Evolutionary conservation across 257 asterid species (phyloP).

Genomic region (Vinca minor): DNA sequence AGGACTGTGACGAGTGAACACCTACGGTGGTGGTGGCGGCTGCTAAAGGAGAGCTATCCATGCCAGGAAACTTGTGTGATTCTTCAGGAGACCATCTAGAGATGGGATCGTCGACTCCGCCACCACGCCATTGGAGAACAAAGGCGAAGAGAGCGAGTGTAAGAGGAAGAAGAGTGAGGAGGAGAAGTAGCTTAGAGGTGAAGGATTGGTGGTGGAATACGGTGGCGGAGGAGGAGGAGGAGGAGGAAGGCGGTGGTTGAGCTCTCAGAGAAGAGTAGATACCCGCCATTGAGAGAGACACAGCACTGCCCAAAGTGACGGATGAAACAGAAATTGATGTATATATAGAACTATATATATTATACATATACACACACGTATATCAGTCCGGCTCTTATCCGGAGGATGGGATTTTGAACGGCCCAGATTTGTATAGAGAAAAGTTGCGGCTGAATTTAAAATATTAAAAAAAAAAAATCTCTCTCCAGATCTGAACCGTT

Average conservation of each 20-base stretch:
- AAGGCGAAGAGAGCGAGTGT: constrained; percentile 41
- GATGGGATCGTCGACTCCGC: constrained; percentile 42
- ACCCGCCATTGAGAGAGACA: constrained; percentile 35
- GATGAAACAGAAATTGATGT: no score
- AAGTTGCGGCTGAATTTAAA: no score
- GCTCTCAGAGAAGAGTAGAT: constrained; percentile 32
- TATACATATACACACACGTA: no score
- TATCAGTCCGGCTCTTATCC: no score
- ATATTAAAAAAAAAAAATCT: no score
- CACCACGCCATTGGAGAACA: constrained; percentile 49
- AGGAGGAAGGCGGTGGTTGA: constrained; percentile 30
- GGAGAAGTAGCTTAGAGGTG: constrained; percentile 30
- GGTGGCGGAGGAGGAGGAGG: constrained; percentile 23
- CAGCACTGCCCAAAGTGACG: no score
- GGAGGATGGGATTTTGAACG: no score
- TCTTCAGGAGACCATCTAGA: constrained; percentile 41
- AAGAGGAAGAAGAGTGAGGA: constrained; percentile 36
- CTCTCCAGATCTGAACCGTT: no score
- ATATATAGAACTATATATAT: no score
- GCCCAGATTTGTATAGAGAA: no score
- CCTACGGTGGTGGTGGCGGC: constrained; percentile 23
- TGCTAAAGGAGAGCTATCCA: constrained; percentile 32
- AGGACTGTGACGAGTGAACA: constrained; percentile 17
- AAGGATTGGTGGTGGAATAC: constrained; percentile 24
- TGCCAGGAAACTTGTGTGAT: constrained; percentile 41